Evolutionary conservation across 169 alveolate genomes (phyloP).

Genomic region (Theileria annulata): DNA sequence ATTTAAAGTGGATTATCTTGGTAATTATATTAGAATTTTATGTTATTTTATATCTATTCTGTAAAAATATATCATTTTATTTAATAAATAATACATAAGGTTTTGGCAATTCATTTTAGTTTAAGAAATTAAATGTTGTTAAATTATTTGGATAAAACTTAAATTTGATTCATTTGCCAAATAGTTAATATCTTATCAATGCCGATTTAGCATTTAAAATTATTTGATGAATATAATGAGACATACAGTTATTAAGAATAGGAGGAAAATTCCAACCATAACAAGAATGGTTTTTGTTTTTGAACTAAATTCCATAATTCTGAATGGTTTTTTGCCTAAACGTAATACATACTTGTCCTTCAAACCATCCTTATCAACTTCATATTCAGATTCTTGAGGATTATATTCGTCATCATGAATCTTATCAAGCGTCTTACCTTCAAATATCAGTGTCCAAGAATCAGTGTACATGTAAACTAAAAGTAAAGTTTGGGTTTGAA

Average conservation of each 20-base stretch:
- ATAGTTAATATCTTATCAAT: no score
- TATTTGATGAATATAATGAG: no score
- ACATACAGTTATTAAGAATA: no score
- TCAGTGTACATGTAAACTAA: not conserved
- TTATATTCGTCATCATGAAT: not conserved
- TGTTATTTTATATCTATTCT: not conserved
- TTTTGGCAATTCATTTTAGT: not conserved
- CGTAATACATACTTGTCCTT: no score
- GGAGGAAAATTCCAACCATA: no score
- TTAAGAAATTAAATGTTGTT: not conserved
- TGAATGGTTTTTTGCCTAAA: no score
- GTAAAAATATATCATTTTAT: not conserved
- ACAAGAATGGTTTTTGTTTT: no score
- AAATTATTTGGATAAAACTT: not conserved
- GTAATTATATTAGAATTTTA: no score
- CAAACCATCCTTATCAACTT: not conserved
- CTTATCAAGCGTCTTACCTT: not conserved
- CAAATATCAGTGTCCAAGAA: not conserved
- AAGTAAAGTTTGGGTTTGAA: not conserved
- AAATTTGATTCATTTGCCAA: no score
- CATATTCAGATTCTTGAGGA: not conserved
- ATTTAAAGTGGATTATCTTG: not conserved
- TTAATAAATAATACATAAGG: not conserved
- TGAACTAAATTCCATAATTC: no score
- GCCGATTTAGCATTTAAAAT: no score